Conservation (phyloP, 495 filamentous ascomycete genomes). For the Chaetomium fimeti region DNA sequence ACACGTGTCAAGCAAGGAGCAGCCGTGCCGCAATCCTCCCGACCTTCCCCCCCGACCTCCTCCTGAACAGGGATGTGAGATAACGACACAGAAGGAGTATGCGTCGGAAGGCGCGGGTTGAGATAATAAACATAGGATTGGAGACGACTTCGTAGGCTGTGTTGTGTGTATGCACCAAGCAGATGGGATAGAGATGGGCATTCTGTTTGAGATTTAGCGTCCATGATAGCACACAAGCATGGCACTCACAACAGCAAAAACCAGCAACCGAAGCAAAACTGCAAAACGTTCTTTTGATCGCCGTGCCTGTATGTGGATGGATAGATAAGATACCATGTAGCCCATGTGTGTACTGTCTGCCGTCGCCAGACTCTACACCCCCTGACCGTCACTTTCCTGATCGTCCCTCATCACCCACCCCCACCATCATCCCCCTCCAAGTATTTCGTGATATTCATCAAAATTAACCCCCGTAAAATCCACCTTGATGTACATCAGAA, state of each 20-base stretch:
- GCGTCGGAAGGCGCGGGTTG: no score
- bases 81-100: background rate
- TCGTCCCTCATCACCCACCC: background rate
- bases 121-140: background rate
- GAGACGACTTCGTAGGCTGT: no score
- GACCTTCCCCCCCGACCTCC: no score
- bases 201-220: background rate
- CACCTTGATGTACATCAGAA: background rate
- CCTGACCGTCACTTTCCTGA: background rate
- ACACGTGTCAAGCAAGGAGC: background rate
- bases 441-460: slow-evolving; percentile 4
- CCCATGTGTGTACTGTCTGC: background rate
- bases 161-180: no score
- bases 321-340: background rate
- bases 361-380: background rate
- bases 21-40: background rate
- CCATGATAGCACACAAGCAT: background rate
- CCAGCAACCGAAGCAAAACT: background rate
- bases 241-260: background rate
- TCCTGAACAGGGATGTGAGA: background rate
- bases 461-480: background rate
- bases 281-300: slow-evolving; percentile 1
- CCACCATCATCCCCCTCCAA: background rate
- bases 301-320: background rate
- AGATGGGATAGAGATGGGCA: no score